These are phyloP conservation scores for Coniella lustricola DNA, from an alignment of 2,329 filamentous ascomycete genomes.

Conservation along the genomic window DNA sequence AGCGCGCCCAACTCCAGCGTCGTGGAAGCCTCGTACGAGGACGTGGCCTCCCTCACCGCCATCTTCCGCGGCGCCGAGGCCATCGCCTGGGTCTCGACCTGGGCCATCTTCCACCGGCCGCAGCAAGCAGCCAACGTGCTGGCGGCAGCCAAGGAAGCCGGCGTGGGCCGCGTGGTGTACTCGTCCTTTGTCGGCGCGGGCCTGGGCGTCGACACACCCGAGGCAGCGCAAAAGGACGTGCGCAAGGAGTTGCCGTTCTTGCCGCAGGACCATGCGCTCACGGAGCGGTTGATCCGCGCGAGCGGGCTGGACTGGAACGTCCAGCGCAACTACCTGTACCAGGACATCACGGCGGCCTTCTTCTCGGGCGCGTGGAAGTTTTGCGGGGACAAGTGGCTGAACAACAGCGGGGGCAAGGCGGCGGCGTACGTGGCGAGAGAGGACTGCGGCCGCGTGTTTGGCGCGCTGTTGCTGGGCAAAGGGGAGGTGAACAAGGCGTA, in stretches of 20 bases:
- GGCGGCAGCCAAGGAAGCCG: constrained; percentile 13
- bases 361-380: constrained; percentile 16
- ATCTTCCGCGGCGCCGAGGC: constrained; percentile 19
- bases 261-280: constrained; percentile 19
- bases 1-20: constrained; percentile 9
- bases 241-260: constrained; percentile 16
- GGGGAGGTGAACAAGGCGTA: constrained; percentile 14
- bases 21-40: constrained; percentile 15
- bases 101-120: constrained; percentile 16
- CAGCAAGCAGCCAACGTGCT: constrained; percentile 18
- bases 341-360: constrained; percentile 18
- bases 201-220: constrained; percentile 8
- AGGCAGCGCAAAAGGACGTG: neutral
- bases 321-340: constrained; percentile 20
- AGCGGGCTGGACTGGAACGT: constrained; percentile 18
- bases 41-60: constrained; percentile 11
- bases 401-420: constrained; percentile 15
- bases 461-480: constrained; percentile 17
- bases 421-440: constrained; percentile 19
- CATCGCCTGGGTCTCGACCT: constrained; percentile 19
- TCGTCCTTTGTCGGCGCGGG: constrained; percentile 19
- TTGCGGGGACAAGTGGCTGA: constrained; percentile 18
- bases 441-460: constrained; percentile 19
- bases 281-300: constrained; percentile 16
- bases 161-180: constrained; percentile 18